Evolutionary conservation across 1,284 basidiomycete genomes (phyloP).

Genomic region (Trichosporon faecale): DNA sequence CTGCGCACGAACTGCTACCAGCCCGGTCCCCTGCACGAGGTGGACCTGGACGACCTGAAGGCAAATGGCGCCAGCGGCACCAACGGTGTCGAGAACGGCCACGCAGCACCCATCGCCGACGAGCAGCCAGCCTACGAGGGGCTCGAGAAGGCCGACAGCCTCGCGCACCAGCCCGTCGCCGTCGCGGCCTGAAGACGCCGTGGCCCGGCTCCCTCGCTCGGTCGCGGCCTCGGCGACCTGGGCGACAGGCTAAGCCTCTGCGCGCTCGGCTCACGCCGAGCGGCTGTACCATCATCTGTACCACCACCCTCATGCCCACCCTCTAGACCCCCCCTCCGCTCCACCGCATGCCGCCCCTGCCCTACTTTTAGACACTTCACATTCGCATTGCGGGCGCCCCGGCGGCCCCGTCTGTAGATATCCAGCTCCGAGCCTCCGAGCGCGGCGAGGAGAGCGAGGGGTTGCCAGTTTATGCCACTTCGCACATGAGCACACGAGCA

Average conservation of each 20-base stretch:
- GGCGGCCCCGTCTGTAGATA: constrained; percentile 2
- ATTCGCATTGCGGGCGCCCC: background rate
- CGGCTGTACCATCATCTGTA: background rate
- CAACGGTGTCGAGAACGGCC: background rate
- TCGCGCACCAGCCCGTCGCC: background rate
- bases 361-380: background rate
- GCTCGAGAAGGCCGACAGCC: background rate
- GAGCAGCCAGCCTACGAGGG: background rate
- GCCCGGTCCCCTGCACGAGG: constrained; percentile 40
- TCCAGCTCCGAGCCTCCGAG: background rate
- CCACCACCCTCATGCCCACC: constrained; percentile 8
- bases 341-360: background rate
- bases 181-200: background rate
- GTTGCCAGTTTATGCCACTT: no score
- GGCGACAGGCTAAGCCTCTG: background rate
- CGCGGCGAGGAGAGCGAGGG: background rate
- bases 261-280: background rate
- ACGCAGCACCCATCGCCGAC: background rate
- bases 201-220: no score
- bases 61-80: background rate
- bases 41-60: constrained; percentile 31
- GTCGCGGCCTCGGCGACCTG: no score
- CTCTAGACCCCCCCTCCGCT: background rate
- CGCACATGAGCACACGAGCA: no score
- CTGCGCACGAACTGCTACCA: constrained; percentile 45